Evolutionary conservation across 495 filamentous ascomycete species (phyloP), one percentile per base, ranked within the genome.

Genomic region (Daldinia grandis): DNA sequence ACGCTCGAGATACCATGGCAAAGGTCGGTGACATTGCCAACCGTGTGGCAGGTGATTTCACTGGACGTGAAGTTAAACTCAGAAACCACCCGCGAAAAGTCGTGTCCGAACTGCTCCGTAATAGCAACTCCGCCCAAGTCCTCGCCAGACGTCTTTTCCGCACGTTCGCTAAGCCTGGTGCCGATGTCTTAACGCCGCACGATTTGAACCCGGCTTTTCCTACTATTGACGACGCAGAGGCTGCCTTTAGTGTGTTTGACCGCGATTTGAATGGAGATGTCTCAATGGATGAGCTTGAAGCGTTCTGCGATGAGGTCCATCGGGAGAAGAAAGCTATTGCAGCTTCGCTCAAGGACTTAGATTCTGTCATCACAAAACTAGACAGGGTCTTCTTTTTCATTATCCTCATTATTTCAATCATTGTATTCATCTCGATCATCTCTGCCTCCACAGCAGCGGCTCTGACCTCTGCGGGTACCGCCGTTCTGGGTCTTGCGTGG

Each of bases 211-310:
- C 86, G 28, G 95, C 92, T 2, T 98, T 97, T 70, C 86, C 90
- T n/a, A 91, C 88, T 40, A 83, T 88, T 60, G 94, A 97, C 21
- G 94, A 98, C 72, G 93, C 94, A 2, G 93, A 98, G 59, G 91
- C 93, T 1, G 94, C 94, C 12, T 99, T 99, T 67, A 82, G 83
- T 59, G 94, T 97, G 86, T 98, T 98, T 62, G 95, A 99, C 79
- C 94, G 94, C 67, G 95, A 99, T 73, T 87, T 99, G 81, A 98
- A 98, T 68, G 95, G 95, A 15, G 94, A 98, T 76, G 95, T 98
- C 47, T 95, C 92, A 6, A 96, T 97, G 90, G 93, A 96, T 61
- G 95, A 98, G 78, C 85, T 98, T 15, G 95, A 98, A 75, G 88
- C 93, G 25, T 93, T 95, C 7, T 97, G 94, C 78, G 94, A 95